Base-by-base conservation (phyloP, 768 basidiomycete genomes). In the Mycena pura region DNA sequence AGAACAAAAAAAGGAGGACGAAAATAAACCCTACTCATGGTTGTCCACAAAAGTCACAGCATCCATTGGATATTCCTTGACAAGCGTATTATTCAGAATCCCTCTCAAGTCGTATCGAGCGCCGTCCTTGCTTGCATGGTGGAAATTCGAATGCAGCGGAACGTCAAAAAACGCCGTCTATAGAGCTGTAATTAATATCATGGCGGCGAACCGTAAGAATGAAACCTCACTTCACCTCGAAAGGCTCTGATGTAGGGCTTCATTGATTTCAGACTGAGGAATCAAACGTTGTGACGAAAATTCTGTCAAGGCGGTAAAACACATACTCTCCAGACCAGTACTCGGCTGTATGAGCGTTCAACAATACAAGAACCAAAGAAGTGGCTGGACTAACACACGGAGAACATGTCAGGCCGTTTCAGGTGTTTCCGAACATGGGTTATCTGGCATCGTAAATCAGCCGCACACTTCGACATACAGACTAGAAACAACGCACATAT, bases 11-110 rank as follows among this genome's bases (percentile, higher is more conserved):
- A 36, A 40, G 31, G 25, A 29, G 27, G 52, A 31, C 7, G 40
- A 17, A 10, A 56, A 58, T 11, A 53, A 50, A 34, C 76, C 89
- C 74, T 63, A 93, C 92, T 95, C 93, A 65, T 95, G 92, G 72
- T 94, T 95, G 68, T 95, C 92, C 7, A 94, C 92, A 68, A 94
- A 94, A 0, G 92, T 94, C 6, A 97, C 92, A 5, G 95, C 91
- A 70, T 95, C 92, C 25, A 82, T 78, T 3, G 95, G 94, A 60
- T 86, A 83, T 3, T 76, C 69, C 56, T 88, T 80, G 17, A 93
- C 81, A 11, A 98, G 73, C 1, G 91, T 90, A 44, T 83, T 79
- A 50, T 89, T 79, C 38, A 95, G 77, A 61, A 98, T 88, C 29
- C 71, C 84, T 61, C 93, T 79, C 44, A 98, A 80, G 74, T 96